phyloP scores from a whole-genome alignment of 2,329 filamentous ascomycete genomes.

The Byssothecium circinans region DNA sequence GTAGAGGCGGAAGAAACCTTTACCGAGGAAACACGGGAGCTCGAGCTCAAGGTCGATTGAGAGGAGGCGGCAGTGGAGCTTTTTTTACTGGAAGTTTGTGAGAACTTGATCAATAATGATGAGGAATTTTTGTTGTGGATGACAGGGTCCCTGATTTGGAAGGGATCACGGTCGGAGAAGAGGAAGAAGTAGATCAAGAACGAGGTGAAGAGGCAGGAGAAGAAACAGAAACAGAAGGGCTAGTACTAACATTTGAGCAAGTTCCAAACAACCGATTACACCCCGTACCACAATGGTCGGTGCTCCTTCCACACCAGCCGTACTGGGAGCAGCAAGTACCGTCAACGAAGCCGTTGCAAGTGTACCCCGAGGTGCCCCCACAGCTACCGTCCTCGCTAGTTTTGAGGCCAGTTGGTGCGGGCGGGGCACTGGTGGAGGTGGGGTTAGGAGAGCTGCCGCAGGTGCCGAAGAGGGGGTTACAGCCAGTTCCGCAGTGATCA shows the following conservation, averaged over 20 bases:
- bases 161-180: background rate
- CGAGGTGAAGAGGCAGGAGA: constrained; percentile 12
- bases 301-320: constrained; percentile 44
- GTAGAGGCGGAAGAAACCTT: background rate
- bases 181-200: background rate
- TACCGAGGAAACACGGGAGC: too few species aligned
- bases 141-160: background rate
- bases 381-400: constrained; percentile 24
- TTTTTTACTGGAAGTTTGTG: background rate
- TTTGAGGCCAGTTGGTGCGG: constrained; percentile 14
- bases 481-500: constrained; percentile 36
- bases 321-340: constrained; percentile 51
- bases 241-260: constrained; percentile 11
- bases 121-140: too few species aligned
- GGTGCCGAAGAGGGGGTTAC: constrained; percentile 35
- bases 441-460: constrained; percentile 19
- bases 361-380: constrained; percentile 26
- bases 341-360: constrained; percentile 34
- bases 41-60: too few species aligned
- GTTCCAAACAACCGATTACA: constrained; percentile 38
- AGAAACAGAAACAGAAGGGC: constrained; percentile 7
- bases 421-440: constrained; percentile 6
- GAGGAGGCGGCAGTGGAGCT: background rate
- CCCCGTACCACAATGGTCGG: constrained; percentile 36
- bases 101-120: background rate